Evolutionary conservation across 2,329 filamentous ascomycete species (phyloP).

Genomic region (Fusarium sp.): DNA sequence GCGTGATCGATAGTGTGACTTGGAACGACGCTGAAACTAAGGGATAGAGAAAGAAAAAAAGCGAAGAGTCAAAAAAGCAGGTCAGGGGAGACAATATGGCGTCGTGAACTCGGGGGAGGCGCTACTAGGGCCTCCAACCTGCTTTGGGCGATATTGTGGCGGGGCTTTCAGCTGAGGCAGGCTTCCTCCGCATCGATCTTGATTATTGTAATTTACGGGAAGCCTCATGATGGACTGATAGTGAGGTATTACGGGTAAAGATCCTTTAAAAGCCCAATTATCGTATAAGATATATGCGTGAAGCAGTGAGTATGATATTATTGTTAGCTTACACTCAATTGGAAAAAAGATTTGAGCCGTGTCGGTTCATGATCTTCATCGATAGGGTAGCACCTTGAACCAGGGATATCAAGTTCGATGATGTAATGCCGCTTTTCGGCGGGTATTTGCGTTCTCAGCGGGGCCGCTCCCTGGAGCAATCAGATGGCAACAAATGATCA

Average conservation of each 20-base stretch:
- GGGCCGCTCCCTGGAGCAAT: conserved; percentile 27
- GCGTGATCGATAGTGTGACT: not conserved
- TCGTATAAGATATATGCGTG: too few relatives aligned
- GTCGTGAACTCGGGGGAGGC: conserved; percentile 39
- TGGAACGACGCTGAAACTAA: conserved; percentile 15
- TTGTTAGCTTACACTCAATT: conserved; percentile 14
- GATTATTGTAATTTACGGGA: not conserved
- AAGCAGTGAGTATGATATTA: not conserved
- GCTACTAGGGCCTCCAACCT: conserved; percentile 42
- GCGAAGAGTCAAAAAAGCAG: conserved; percentile 18
- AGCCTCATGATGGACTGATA: not conserved
- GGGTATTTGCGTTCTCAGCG: conserved; percentile 19
- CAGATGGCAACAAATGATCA: too few relatives aligned
- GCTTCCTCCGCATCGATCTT: conserved; percentile 26
- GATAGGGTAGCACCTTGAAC: conserved; percentile 9
- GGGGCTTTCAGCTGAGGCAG: conserved; percentile 42
- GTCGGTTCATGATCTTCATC: conserved; percentile 31
- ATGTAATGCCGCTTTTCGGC: conserved; percentile 46
- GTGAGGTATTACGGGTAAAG: not conserved
- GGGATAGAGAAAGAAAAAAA: conserved; percentile 11
- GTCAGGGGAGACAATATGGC: conserved; percentile 27
- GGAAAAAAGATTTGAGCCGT: conserved; percentile 10
- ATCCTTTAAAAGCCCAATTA: too few relatives aligned
- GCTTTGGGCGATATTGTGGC: conserved; percentile 35
- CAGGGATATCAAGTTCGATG: conserved; percentile 35